phyloP scores from a whole-genome alignment of 352 stramenopile species.

The Pythium vanterpoolii region DNA sequence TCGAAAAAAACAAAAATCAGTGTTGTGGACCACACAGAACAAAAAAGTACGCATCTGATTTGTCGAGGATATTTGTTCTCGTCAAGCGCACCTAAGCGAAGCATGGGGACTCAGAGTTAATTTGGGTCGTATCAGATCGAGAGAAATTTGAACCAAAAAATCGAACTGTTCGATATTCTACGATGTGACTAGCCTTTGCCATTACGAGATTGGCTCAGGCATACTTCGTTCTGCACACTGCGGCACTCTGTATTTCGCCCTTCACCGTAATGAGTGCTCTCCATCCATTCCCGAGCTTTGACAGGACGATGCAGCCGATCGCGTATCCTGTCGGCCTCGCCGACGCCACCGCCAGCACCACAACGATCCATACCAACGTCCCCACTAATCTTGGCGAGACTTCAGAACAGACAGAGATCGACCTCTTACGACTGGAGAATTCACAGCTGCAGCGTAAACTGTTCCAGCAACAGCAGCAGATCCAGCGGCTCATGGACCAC shows the following conservation, averaged over 20 bases:
- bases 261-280: neutral
- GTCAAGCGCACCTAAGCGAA: no score
- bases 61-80: no score
- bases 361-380: neutral
- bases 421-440: neutral
- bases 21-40: constrained; percentile 1
- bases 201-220: neutral
- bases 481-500: constrained; percentile 8
- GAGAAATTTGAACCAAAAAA: neutral
- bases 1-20: constrained; percentile 1
- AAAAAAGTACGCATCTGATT: neutral
- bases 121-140: neutral
- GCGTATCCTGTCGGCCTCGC: neutral
- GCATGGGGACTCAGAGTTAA: no score
- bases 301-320: constrained; percentile 2
- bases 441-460: constrained; percentile 1
- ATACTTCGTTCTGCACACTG: neutral
- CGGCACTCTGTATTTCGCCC: neutral
- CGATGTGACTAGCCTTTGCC: neutral
- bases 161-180: neutral
- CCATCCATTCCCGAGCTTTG: neutral
- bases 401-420: neutral
- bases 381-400: neutral
- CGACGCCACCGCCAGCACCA: neutral
- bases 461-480: constrained; percentile 13